phyloP scores from a whole-genome alignment of 257 asterid genomes.

The Rhazya stricta region DNA sequence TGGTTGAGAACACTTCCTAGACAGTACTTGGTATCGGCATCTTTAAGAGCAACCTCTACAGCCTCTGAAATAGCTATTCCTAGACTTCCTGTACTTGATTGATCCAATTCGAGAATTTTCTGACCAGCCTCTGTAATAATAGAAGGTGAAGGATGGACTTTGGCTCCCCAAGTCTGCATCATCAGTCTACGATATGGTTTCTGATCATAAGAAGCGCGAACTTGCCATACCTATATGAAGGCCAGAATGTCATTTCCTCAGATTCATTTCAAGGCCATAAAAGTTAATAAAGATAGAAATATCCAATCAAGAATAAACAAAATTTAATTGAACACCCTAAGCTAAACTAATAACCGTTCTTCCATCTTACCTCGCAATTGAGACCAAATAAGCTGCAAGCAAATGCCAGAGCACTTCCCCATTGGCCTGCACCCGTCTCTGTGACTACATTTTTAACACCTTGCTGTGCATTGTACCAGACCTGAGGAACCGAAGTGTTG shows the following conservation, averaged over 20 bases:
- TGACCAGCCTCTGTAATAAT: slow-evolving; percentile 60
- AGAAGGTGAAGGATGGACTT: slow-evolving; percentile 96
- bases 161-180: slow-evolving; percentile 98
- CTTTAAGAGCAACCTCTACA: slow-evolving; percentile 69
- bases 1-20: slow-evolving; percentile 94
- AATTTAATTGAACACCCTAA: neutral
- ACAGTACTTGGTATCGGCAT: slow-evolving; percentile 71
- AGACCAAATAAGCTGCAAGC: slow-evolving; percentile 82
- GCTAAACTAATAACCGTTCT: neutral
- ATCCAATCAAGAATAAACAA: neutral
- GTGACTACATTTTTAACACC: slow-evolving; percentile 77
- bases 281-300: neutral
- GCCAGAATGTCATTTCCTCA: neutral
- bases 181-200: slow-evolving; percentile 90
- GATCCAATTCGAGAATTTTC: slow-evolving; percentile 50
- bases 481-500: slow-evolving; percentile 93
- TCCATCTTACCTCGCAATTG: slow-evolving; percentile 63
- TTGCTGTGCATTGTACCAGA: slow-evolving; percentile 74
- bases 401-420: slow-evolving; percentile 90
- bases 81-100: slow-evolving; percentile 83
- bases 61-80: slow-evolving; percentile 98
- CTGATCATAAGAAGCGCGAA: slow-evolving; percentile 82
- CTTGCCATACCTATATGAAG: slow-evolving; percentile 78
- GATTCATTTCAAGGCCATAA: neutral
- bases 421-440: slow-evolving; percentile 96